These are phyloP conservation scores for Anthostomella pinea DNA, from an alignment of 2,329 filamentous ascomycete genomes.

Conservation along the genomic window DNA sequence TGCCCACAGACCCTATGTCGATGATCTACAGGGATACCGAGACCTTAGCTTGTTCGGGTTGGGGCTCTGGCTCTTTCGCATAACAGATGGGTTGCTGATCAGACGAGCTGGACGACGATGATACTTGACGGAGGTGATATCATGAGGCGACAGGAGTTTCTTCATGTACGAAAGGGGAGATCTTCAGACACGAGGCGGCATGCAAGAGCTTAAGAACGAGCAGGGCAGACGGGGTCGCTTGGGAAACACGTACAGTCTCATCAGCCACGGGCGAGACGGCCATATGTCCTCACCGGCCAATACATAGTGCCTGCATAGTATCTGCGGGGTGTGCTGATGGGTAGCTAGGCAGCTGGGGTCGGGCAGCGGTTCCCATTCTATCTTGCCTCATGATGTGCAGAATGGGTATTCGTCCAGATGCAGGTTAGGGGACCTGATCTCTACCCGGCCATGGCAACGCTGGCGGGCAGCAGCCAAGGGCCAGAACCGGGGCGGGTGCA, in stretches of 20 bases:
- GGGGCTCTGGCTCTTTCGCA: conserved; percentile 22
- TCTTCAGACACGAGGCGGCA: conserved; percentile 38
- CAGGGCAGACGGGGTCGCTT: conserved; percentile 34
- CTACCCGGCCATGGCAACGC: conserved; percentile 16
- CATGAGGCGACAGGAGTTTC: conserved; percentile 36
- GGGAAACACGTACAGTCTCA: conserved; percentile 29
- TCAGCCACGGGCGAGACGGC: conserved; percentile 35
- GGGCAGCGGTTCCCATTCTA: conserved; percentile 21
- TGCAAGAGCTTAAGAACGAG: conserved; percentile 42
- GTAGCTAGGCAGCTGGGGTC: conserved; percentile 14
- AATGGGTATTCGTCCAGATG: conserved; percentile 19
- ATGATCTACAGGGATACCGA: conserved; percentile 17
- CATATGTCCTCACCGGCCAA: conserved; percentile 22
- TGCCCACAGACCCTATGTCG: conserved; percentile 13
- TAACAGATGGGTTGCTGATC: conserved; percentile 35
- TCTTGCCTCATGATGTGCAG: conserved; percentile 30
- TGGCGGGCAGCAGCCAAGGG: conserved; percentile 3
- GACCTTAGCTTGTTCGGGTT: conserved; percentile 14
- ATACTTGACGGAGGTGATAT: conserved; percentile 32
- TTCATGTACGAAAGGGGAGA: conserved; percentile 35
- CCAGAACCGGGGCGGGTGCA: conserved; percentile 13
- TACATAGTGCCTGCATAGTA: no score
- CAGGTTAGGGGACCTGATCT: conserved; percentile 16
- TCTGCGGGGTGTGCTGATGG: conserved; percentile 19
- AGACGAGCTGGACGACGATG: conserved; percentile 30